A percentile compares a stretch with the other conserved stretches of the same genome.
phyloP scores from a whole-genome alignment of 805 yeast species.

The Pichia nakasei region DNA sequence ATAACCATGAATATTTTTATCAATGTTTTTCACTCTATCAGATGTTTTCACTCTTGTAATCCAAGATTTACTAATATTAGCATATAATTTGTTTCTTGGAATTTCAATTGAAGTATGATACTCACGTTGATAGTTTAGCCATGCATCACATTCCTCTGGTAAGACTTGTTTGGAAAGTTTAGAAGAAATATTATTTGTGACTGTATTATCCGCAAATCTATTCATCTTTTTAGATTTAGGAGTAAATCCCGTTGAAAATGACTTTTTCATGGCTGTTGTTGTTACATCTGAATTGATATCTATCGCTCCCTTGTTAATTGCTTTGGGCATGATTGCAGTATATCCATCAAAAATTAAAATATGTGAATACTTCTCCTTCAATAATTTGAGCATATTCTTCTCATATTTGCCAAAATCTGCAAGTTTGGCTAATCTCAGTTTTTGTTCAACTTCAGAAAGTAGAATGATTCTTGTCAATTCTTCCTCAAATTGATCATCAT shows the following conservation, averaged over 20 bases:
- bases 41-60: slow-evolving; percentile 17
- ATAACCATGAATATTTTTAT: slow-evolving; percentile 3
- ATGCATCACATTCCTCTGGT: slow-evolving; percentile 18
- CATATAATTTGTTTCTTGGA: slow-evolving; percentile 20
- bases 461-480: slow-evolving; percentile 57
- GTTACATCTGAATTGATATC: not conserved
- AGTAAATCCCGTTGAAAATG: slow-evolving; percentile 2
- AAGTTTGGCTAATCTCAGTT: slow-evolving; percentile 43
- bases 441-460: slow-evolving; percentile 61
- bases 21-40: slow-evolving; percentile 4
- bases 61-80: slow-evolving; percentile 27
- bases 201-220: not conserved
- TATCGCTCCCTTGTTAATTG: not conserved
- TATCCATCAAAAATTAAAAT: slow-evolving; percentile 14
- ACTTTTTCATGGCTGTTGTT: slow-evolving; percentile 1
- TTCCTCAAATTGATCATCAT: slow-evolving; percentile 85
- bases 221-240: not conserved
- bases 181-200: slow-evolving; percentile 7
- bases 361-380: slow-evolving; percentile 27
- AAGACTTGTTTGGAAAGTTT: slow-evolving; percentile 14
- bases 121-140: slow-evolving; percentile 15
- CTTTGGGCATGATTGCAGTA: slow-evolving; percentile 7
- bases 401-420: slow-evolving; percentile 18
- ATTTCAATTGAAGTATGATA: slow-evolving; percentile 17
- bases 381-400: slow-evolving; percentile 11